These are phyloP conservation scores for Stephania yunnanensis DNA, from an alignment of 164 flowering plant species.

Conservation along the genomic window DNA sequence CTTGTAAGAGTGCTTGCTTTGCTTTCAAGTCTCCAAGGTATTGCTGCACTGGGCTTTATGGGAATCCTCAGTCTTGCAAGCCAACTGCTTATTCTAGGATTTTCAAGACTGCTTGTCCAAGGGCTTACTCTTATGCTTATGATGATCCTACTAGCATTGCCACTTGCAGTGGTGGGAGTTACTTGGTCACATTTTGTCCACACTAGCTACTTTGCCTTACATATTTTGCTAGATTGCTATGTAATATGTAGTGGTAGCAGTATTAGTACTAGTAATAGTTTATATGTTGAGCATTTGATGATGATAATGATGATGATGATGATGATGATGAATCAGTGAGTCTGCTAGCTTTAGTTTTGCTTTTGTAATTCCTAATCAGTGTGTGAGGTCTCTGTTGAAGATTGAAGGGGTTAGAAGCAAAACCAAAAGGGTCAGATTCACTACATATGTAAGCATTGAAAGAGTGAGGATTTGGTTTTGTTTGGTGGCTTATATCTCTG, in stretches of 20 bases:
- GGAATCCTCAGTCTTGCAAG: constrained; percentile 76
- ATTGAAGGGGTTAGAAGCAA: neutral
- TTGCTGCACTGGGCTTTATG: constrained; percentile 83
- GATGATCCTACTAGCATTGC: constrained; percentile 93
- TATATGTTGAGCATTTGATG: neutral
- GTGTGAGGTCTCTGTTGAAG: neutral
- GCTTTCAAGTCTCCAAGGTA: constrained; percentile 82
- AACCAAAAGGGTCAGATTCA: neutral
- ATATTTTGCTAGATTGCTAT: neutral
- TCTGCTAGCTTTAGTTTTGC: neutral
- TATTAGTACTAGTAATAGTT: neutral
- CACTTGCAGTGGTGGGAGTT: constrained; percentile 74
- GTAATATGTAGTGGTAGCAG: neutral
- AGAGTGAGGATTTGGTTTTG: neutral
- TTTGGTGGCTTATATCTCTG: neutral
- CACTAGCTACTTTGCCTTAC: constrained; percentile 24
- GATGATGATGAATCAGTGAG: neutral
- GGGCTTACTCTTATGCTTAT: constrained; percentile 88
- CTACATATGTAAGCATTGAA: neutral
- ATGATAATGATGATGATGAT: neutral
- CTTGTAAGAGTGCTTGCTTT: constrained; percentile 86
- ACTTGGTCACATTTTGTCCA: constrained; percentile 85
- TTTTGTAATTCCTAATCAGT: neutral
- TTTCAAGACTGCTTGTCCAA: constrained; percentile 87
- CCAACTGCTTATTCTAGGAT: constrained; percentile 88